A percentile compares a stretch with the other conserved stretches of the same genome.
These are phyloP conservation scores for Guyanaporus albipodus DNA, from an alignment of 768 basidiomycete genomes.

Conservation along the genomic window DNA sequence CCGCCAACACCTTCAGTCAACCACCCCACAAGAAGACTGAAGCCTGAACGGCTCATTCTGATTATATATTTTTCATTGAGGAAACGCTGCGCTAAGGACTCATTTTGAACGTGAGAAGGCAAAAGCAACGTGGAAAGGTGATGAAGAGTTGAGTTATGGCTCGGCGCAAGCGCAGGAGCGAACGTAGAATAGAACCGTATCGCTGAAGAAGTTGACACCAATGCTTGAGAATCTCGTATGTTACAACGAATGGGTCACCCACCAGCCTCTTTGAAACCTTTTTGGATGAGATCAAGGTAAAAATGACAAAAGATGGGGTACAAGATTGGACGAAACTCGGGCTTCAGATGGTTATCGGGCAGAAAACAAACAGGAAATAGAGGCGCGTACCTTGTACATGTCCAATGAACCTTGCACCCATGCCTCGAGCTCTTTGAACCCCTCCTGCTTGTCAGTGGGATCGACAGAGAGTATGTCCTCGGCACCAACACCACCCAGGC, in stretches of 20 bases:
- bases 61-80: conserved; percentile 88
- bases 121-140: conserved; percentile 77
- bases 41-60: conserved; percentile 87
- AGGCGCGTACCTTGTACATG: conserved; percentile 73
- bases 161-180: conserved; percentile 58
- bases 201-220: conserved; percentile 43
- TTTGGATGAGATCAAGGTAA: conserved; percentile 89
- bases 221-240: conserved; percentile 4
- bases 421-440: conserved; percentile 78
- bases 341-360: conserved; percentile 44
- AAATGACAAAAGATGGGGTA: conserved; percentile 98
- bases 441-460: conserved; percentile 82
- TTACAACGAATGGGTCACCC: conserved; percentile 24
- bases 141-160: conserved; percentile 67
- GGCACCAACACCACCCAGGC: conserved; percentile 73
- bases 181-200: conserved; percentile 71
- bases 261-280: conserved; percentile 90
- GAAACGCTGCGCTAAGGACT: conserved; percentile 80
- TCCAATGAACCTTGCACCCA: conserved; percentile 91
- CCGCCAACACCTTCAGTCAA: conserved; percentile 89
- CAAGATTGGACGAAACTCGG: conserved; percentile 88
- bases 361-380: neutral
- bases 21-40: conserved; percentile 92
- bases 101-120: conserved; percentile 79
- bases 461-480: conserved; percentile 80